Conservation (phyloP, 805 yeast species). For the Saturnispora hagleri region DNA sequence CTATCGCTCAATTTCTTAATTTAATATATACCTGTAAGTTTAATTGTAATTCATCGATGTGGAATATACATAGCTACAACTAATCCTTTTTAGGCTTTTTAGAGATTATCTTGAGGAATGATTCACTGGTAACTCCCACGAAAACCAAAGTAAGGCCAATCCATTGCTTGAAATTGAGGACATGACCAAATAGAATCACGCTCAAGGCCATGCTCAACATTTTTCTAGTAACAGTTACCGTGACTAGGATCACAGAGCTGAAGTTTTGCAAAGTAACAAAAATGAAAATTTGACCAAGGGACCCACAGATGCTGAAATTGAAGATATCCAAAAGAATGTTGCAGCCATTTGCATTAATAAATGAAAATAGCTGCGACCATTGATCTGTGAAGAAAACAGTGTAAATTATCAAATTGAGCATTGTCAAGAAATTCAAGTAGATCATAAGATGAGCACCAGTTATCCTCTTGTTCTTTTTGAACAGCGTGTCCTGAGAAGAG, state of each 20-base stretch:
- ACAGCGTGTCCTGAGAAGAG: conserved; percentile 84
- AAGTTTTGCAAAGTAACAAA: conserved; percentile 75
- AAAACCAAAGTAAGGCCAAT: conserved; percentile 71
- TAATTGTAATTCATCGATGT: not conserved
- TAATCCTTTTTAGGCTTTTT: not conserved
- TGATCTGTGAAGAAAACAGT: conserved; percentile 41
- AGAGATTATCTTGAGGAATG: conserved; percentile 36
- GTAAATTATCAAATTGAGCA: conserved; percentile 41
- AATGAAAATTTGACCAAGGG: conserved; percentile 91
- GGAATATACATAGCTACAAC: not conserved
- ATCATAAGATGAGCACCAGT: conserved; percentile 89
- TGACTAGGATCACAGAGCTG: conserved; percentile 77
- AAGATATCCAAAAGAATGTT: conserved; percentile 49
- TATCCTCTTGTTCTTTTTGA: conserved; percentile 37
- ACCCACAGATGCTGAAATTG: conserved; percentile 68
- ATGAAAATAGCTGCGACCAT: conserved; percentile 37
- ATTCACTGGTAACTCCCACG: conserved; percentile 78
- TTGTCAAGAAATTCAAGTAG: conserved; percentile 41
- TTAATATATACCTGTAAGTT: not conserved
- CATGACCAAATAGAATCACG: conserved; percentile 81
- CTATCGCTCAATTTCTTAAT: not conserved
- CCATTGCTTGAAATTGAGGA: conserved; percentile 59
- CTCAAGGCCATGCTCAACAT: conserved; percentile 92
- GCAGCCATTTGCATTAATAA: conserved; percentile 41
- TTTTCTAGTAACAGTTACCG: conserved; percentile 92